Conservation (phyloP, 2,329 filamentous ascomycete species). For the Trichophyton simii region DNA sequence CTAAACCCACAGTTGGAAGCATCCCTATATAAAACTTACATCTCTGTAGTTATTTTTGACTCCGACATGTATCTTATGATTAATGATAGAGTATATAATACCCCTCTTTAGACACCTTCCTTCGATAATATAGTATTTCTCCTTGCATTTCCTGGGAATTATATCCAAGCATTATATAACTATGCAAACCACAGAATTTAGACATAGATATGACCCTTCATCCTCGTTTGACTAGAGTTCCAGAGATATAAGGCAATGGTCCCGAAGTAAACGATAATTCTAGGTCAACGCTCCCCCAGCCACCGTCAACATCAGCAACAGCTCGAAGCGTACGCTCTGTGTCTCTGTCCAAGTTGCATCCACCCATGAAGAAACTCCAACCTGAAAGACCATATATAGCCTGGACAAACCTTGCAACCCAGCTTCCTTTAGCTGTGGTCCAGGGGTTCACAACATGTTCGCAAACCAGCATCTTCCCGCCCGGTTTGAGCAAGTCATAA, state of each 20-base stretch:
- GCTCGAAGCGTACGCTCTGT: constrained; percentile 33
- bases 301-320: constrained; percentile 31
- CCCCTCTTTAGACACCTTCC: neutral
- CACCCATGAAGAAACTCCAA: constrained; percentile 42
- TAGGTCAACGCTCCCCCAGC: constrained; percentile 40
- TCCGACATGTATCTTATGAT: neutral
- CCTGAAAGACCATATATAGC: constrained; percentile 33
- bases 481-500: constrained; percentile 41
- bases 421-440: constrained; percentile 33
- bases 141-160: neutral
- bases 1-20: constrained; percentile 18
- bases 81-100: neutral
- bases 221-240: constrained; percentile 29
- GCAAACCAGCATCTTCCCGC: constrained; percentile 42
- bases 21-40: neutral
- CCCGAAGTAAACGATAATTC: constrained; percentile 29
- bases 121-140: neutral
- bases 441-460: constrained; percentile 46
- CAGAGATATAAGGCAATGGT: constrained; percentile 31
- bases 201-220: neutral
- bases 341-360: constrained; percentile 40
- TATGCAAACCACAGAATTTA: neutral
- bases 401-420: constrained; percentile 37
- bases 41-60: neutral
- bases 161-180: neutral